These are phyloP conservation scores for Acer campestre DNA, from an alignment of 345 rosid genomes.

Conservation along the genomic window DNA sequence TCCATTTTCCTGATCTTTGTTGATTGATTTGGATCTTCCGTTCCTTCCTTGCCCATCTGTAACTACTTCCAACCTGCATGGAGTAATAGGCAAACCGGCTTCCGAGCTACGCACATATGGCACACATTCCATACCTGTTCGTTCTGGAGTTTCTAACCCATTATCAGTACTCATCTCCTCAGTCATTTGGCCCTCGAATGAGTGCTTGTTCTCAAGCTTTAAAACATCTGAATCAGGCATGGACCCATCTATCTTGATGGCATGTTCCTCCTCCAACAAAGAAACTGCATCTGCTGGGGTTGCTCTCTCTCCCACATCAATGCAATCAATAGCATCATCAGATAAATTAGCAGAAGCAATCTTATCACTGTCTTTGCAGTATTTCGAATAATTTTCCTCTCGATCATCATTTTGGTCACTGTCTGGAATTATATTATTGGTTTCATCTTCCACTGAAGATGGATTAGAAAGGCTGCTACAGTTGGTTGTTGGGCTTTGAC, in stretches of 20 bases:
- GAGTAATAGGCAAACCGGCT: conserved; percentile 74
- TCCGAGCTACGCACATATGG: conserved; percentile 43
- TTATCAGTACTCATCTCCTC: conserved; percentile 49
- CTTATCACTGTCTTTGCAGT: conserved; percentile 43
- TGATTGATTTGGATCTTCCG: conserved; percentile 47
- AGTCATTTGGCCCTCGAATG: conserved; percentile 27
- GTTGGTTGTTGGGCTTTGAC: conserved; percentile 90
- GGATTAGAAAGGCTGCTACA: conserved; percentile 90
- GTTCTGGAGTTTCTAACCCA: conserved; percentile 42
- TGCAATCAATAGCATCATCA: conserved; percentile 31
- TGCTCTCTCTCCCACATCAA: conserved; percentile 30
- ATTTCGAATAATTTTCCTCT: conserved; percentile 42
- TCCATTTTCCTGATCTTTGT: conserved; percentile 41
- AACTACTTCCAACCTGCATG: conserved; percentile 65
- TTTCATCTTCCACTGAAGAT: conserved; percentile 86
- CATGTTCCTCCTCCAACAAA: conserved; percentile 34
- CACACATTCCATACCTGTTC: conserved; percentile 44
- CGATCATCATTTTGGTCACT: conserved; percentile 50
- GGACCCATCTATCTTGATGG: conserved; percentile 24
- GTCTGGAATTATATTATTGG: conserved; percentile 48
- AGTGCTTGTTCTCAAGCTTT: conserved; percentile 43
- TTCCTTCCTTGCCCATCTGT: conserved; percentile 55
- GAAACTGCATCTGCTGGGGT: conserved; percentile 37
- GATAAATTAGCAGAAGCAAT: conserved; percentile 32
- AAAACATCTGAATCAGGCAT: conserved; percentile 32